Base-by-base conservation (phyloP, 176 grass and related monocot genomes). In the Elaeis guineensis region DNA sequence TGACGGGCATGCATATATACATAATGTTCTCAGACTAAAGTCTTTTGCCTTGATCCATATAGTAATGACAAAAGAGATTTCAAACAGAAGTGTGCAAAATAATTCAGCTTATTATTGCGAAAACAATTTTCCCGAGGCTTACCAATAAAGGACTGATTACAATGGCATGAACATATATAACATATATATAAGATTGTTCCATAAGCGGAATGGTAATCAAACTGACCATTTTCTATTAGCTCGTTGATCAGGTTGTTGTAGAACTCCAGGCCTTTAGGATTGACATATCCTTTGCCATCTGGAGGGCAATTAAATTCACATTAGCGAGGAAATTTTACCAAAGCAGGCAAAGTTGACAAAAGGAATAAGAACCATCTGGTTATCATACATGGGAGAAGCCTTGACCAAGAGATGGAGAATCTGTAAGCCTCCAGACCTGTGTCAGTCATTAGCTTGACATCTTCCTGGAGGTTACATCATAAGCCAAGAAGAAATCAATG, bases 351-450 rank as follows among this genome's bases (percentile, higher is more conserved):
- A 67, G 29, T 61, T 50, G 50, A 58, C 17, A 57, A 19, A 19
- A 32, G 51, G 8, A 16, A 0, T 2, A 2, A 24, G 19, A 23
- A 16, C 19, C 19, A 66, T 54, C 49, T 44, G 8, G 16, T 20
- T 53, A 57, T 69, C 50, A 16, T 65, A 86, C 83, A 21, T 80
- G 87, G 83, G 17, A 91, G 70, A 74, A 91, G 79, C 72, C 83
- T 86, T 51, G 87, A 49, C 87, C 87, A 91, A 17, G 87, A 79
- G 39, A 91, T 91, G 60, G 87, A 91, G 57, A 91, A 83, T 57
- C 76, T 79, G 28, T 91, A 91, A 28, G 87, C 79, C 57, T 91
- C 87, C 5, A 91, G 28, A 21, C 78, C 78, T 19, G 58, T 72
- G 23, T 86, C 79, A 55, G 60, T 28, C 64, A 83, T 83, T 20